phyloP scores from a whole-genome alignment of 306 rosid species.

The Rosa rugosa region DNA sequence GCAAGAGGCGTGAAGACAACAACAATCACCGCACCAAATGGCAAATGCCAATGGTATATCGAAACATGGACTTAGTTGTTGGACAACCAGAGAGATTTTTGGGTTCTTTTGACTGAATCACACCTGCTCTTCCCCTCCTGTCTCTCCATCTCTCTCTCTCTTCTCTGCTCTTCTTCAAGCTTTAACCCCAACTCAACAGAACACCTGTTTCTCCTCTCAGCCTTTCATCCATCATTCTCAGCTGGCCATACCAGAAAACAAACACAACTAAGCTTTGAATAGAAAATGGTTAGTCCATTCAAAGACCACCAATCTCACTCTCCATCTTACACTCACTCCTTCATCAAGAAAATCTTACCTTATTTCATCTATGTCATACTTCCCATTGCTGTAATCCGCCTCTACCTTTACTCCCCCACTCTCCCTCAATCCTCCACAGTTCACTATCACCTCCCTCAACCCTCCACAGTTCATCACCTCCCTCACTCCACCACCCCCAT shows the following conservation, averaged over 20 bases:
- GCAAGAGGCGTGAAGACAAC: slow-evolving; percentile 18
- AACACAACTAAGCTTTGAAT: neutral
- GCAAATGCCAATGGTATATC: slow-evolving; percentile 18
- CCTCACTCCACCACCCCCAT: slow-evolving; percentile 26
- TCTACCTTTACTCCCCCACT: slow-evolving; percentile 55
- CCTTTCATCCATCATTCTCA: slow-evolving; percentile 8
- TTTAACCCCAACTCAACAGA: slow-evolving; percentile 10
- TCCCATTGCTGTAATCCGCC: slow-evolving; percentile 63
- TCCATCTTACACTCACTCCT: neutral
- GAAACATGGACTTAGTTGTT: slow-evolving; percentile 20
- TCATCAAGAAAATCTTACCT: slow-evolving; percentile 51
- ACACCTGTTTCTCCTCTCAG: neutral
- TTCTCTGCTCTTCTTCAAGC: neutral
- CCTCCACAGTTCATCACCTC: slow-evolving; percentile 32
- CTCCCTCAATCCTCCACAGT: slow-evolving; percentile 32
- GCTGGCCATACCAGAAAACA: neutral
- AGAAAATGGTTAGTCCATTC: slow-evolving; percentile 49
- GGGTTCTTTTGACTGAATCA: slow-evolving; percentile 28
- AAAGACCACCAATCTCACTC: slow-evolving; percentile 40
- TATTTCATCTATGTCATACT: slow-evolving; percentile 58
- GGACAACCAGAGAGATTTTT: slow-evolving; percentile 21
- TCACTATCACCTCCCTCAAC: slow-evolving; percentile 34
- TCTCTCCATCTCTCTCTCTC: neutral
- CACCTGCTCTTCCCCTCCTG: neutral
- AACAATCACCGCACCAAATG: slow-evolving; percentile 8